Evolutionary conservation across 2,329 filamentous ascomycete genomes (phyloP), one percentile per base, ranked within the genome.

Genomic region (Epichloe elymi): DNA sequence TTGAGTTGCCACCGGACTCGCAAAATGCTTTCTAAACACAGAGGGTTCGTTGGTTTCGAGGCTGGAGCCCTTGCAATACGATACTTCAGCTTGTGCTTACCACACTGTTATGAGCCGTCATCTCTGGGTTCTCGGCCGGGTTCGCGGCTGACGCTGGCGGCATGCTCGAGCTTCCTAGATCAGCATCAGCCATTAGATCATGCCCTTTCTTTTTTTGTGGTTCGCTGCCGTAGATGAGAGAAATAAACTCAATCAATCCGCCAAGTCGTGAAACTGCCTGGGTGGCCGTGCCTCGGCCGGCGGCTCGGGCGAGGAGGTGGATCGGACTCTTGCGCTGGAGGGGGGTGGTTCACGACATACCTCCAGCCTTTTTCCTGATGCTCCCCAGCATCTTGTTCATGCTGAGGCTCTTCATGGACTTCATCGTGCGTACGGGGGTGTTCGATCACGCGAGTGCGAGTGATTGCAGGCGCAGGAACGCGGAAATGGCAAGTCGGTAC

Each of bases 21-120:
- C 88, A 94, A 65, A 95, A 95, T 43, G 80, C 75, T 74, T 76
- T 85, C 86, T 90, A 63, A 55, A 39, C 19, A 35, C 38, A 41
- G 36, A 41, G n/a, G 40, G 4, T 52, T 64, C 48, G 55, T 65
- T 50, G 65, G 59, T 54, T 47, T 43, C 49, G 19, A n/a, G 1
- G 8, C 30, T 23, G 3, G 15, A 5, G 7, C 7, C 12, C 33
- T 33, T 14, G 17, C 12, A 19, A 20, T 23, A 46, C 48, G 48
- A 39, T 42, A 47, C 36, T 37, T 6, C 47, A 54, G 50, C 48
- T 55, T 44, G 14, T 43, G 57, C 78, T 64, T 78, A 86, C 83
- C 67, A 88, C 82, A 62, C 74, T 83, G 59, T 79, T 76, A 48
- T 74, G 67, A 43, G 80, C 84, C 60, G 78, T 82, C 53, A 74